Percentiles rank a stretch among this genome's conserved stretches.
Evolutionary conservation across 2,329 filamentous ascomycete genomes (phyloP).

Genomic region (Xylariaceae sp.): DNA sequence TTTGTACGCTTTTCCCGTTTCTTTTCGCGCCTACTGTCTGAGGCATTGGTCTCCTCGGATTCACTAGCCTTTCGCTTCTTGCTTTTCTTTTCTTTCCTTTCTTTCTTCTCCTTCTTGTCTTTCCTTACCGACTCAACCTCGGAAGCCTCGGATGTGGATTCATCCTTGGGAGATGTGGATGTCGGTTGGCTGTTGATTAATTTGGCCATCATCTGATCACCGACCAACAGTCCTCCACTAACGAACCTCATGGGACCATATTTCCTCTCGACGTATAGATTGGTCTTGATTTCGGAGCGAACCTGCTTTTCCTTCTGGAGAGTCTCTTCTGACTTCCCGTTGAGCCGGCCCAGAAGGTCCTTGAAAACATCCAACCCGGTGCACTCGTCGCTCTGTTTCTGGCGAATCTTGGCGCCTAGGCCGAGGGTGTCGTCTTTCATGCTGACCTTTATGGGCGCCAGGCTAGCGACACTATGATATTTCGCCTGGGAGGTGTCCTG

Average conservation of each 20-base stretch:
- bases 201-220: conserved; percentile 45
- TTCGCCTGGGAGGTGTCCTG: conserved; percentile 68
- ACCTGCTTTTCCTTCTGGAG: conserved; percentile 64
- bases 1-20: conserved; percentile 35
- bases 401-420: conserved; percentile 64
- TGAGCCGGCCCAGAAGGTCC: conserved; percentile 78
- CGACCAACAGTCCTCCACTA: conserved; percentile 66
- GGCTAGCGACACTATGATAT: conserved; percentile 72
- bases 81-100: conserved; percentile 38
- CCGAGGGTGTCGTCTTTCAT: conserved; percentile 90
- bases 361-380: conserved; percentile 85
- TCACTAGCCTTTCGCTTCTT: conserved; percentile 39
- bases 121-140: conserved; percentile 29
- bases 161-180: conserved; percentile 38
- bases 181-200: conserved; percentile 26
- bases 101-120: conserved; percentile 35
- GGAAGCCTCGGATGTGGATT: conserved; percentile 24
- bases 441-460: conserved; percentile 76
- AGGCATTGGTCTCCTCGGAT: conserved; percentile 30
- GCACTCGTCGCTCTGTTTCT: conserved; percentile 66
- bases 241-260: conserved; percentile 84
- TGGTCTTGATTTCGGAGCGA: conserved; percentile 64
- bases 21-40: conserved; percentile 33
- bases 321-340: conserved; percentile 74
- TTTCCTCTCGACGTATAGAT: conserved; percentile 66